phyloP scores from a whole-genome alignment of 2,329 filamentous ascomycete species.

The Clarireedia homoeocarpa region DNA sequence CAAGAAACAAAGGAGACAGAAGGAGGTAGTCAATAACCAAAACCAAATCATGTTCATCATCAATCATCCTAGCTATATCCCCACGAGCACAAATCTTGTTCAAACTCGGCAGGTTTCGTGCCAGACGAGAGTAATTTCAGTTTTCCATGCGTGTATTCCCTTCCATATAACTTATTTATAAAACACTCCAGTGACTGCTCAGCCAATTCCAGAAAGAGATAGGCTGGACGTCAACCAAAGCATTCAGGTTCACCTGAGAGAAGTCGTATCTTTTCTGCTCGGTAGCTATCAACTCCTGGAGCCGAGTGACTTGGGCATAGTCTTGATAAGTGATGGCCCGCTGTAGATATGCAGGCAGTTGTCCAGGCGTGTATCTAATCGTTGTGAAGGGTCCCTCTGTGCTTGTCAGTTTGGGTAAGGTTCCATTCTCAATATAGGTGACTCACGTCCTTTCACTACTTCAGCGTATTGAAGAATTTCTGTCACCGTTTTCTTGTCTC shows the following conservation, averaged over 20 bases:
- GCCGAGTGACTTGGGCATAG: slow-evolving; percentile 41
- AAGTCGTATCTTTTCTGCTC: slow-evolving; percentile 63
- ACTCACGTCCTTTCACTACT: slow-evolving; percentile 42
- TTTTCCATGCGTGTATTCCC: slow-evolving; percentile 22
- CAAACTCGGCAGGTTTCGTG: too few species aligned
- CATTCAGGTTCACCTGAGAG: slow-evolving; percentile 51
- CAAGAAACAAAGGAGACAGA: too few species aligned
- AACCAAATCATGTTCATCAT: too few species aligned
- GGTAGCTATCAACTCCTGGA: slow-evolving; percentile 59
- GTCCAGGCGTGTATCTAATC: slow-evolving; percentile 17
- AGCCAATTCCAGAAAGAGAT: slow-evolving; percentile 49
- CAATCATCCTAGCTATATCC: too few species aligned
- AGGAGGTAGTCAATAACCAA: too few species aligned
- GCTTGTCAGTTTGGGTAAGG: not conserved
- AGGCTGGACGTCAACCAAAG: slow-evolving; percentile 39
- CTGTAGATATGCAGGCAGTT: slow-evolving; percentile 16
- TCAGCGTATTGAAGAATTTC: slow-evolving; percentile 47
- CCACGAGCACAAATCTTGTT: too few species aligned
- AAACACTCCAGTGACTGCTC: slow-evolving; percentile 35
- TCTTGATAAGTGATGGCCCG: slow-evolving; percentile 31
- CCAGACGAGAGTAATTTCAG: too few species aligned
- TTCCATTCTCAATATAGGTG: not conserved
- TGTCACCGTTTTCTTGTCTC: slow-evolving; percentile 54
- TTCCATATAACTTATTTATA: slow-evolving; percentile 38
- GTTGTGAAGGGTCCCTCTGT: slow-evolving; percentile 15